Evolutionary conservation across 164 flowering plant species (phyloP).

Genomic region (Annona squamosa): DNA sequence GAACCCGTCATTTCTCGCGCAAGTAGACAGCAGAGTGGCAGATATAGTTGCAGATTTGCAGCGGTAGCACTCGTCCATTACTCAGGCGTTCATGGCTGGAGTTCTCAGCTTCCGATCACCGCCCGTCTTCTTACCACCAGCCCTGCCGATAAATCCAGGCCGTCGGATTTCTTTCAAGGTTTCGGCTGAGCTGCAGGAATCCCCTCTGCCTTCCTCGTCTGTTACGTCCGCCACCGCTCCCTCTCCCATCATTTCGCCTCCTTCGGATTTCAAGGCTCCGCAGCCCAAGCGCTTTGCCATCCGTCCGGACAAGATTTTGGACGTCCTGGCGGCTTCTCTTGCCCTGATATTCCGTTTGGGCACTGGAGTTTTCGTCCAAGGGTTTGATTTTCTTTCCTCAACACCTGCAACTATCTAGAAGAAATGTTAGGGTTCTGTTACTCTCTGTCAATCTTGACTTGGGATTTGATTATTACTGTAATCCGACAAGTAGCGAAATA

Average conservation of each 20-base stretch:
- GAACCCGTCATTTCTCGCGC: not conserved
- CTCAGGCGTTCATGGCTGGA: conserved; percentile 39
- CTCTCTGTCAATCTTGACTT: not conserved
- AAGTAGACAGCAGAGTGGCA: not conserved
- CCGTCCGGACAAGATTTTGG: conserved; percentile 59
- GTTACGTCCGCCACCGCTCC: conserved; percentile 14
- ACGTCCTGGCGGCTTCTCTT: conserved; percentile 64
- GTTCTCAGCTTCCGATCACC: conserved; percentile 31
- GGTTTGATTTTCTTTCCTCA: conserved; percentile 34
- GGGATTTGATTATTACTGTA: not conserved
- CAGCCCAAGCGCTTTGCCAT: conserved; percentile 62
- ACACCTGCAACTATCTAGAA: not conserved
- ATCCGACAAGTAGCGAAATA: not conserved
- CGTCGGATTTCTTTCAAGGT: conserved; percentile 11
- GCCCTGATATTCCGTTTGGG: conserved; percentile 64
- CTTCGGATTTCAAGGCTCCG: conserved; percentile 78
- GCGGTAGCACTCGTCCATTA: not conserved
- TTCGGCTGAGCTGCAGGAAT: conserved; percentile 25
- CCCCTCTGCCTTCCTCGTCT: conserved; percentile 18
- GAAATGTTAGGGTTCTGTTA: not conserved
- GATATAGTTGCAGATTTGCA: no score
- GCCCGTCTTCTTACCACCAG: conserved; percentile 26
- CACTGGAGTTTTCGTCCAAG: conserved; percentile 69
- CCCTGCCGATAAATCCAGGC: conserved; percentile 3
- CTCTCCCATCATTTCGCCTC: conserved; percentile 40